phyloP scores from a whole-genome alignment of 257 asterid species.

The Solanum dulcamara region DNA sequence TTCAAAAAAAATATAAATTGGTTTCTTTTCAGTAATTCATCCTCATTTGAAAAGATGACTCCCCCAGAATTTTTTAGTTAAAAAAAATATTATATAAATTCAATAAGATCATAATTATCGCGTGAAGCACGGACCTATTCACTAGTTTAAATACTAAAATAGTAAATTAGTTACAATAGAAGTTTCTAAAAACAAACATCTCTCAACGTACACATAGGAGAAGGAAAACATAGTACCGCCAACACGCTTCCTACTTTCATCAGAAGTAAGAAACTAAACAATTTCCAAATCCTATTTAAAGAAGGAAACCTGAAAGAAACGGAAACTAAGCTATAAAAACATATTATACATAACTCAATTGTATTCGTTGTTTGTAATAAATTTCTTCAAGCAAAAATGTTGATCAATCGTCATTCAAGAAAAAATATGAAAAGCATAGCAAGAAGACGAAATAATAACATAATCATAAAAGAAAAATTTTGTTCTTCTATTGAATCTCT shows the following conservation, averaged over 20 bases:
- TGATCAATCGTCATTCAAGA: background rate
- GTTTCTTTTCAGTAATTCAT: too few species aligned
- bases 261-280: background rate
- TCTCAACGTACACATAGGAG: background rate
- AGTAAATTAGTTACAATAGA: background rate
- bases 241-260: background rate
- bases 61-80: too few species aligned
- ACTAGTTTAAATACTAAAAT: background rate
- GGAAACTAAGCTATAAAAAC: background rate
- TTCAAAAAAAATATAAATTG: too few species aligned
- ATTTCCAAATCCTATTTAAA: background rate
- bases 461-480: background rate
- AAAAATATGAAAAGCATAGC: background rate
- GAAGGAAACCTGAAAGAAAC: background rate
- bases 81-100: too few species aligned
- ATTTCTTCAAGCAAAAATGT: background rate
- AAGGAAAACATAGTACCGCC: background rate
- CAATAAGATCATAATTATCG: too few species aligned
- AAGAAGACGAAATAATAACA: background rate
- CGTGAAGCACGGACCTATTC: too few species aligned
- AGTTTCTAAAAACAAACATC: background rate
- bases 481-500: background rate
- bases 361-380: background rate
- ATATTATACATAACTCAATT: background rate
- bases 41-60: too few species aligned